phyloP scores from a whole-genome alignment of 345 rosid genomes.

The Sisymbrium irio region DNA sequence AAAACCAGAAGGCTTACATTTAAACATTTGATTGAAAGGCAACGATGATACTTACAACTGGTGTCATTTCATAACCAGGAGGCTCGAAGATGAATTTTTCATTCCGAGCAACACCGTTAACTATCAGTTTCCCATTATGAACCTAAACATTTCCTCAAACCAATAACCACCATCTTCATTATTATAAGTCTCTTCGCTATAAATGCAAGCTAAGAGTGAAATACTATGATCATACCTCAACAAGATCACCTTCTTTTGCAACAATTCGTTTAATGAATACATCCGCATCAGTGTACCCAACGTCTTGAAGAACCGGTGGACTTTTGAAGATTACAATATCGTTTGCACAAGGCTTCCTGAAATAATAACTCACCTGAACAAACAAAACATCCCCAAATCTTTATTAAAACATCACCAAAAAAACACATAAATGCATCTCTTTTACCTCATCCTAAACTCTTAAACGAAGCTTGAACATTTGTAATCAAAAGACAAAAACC shows the following conservation, averaged over 20 bases:
- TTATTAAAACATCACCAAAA: not conserved
- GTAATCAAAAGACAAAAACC: not conserved
- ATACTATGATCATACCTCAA: conserved; percentile 56
- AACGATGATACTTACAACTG: conserved; percentile 52
- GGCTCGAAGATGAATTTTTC: conserved; percentile 73
- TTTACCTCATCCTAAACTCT: conserved; percentile 8
- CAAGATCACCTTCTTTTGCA: conserved; percentile 90
- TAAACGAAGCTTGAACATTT: not conserved
- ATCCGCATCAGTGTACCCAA: conserved; percentile 86
- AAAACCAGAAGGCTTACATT: not conserved
- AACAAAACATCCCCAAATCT: not conserved
- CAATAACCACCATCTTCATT: not conserved
- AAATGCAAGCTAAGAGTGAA: not conserved
- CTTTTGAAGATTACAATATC: conserved; percentile 93
- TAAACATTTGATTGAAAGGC: not conserved
- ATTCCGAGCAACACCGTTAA: conserved; percentile 63
- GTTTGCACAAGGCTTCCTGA: conserved; percentile 93
- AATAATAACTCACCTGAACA: conserved; percentile 73
- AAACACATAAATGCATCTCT: conserved; percentile 5
- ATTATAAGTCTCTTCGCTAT: not conserved
- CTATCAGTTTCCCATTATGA: conserved; percentile 53
- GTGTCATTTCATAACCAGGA: conserved; percentile 78
- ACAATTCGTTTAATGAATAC: conserved; percentile 91
- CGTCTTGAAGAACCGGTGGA: conserved; percentile 93
- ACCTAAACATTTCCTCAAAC: conserved; percentile 46